Base-by-base conservation (phyloP, 1,139 yeast species). In the Kodamaea sp. region DNA sequence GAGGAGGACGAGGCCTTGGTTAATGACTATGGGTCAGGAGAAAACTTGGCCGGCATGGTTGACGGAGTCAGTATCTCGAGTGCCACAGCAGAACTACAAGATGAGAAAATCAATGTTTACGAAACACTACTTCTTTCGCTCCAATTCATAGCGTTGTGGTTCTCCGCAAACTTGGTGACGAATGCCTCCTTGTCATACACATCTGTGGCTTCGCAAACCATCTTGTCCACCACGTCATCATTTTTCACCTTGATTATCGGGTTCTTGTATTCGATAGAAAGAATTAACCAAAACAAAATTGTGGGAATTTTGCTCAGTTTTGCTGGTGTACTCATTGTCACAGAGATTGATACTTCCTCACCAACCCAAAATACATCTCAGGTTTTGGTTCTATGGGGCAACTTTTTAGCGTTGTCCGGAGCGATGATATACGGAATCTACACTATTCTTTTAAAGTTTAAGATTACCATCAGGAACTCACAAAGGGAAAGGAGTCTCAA, bases 211-310 rank as follows among this genome's bases (percentile, higher is more conserved):
- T 83, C 92, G 13, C 97, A 94, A 51, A 92, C 97, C 4, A 90
- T 92, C 23, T 63, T 92, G 28, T 83, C 96, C 7, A 84, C 96
- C 26, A 89, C 97, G 0, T 84, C 95, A 6, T 85, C 96, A 10
- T 89, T 92, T 55, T 92, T 92, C 73, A 92, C 98, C 0, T 70
- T 92, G 28, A 50, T 89, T 3, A 71, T 90, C n/a, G 97, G 97
- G 1, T 78, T 80, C 37, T 42, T 84, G 15, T 82, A 80, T 42
- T 67, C 80, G 20, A 76, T 89, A 7, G 98, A 92, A 59, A 63
- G 61, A 20, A 76, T 90, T 50, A 85, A 79, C 48, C 53, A 59
- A 16, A 67, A 73, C 28, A 92, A 92, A 56, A 59, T 89, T 2
- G 53, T 75, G 20, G 95, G 95, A 0, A 72, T 88, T 8, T 44